Conservation (phyloP, 2,329 filamentous ascomycete genomes). For the Penicillium palitans region DNA sequence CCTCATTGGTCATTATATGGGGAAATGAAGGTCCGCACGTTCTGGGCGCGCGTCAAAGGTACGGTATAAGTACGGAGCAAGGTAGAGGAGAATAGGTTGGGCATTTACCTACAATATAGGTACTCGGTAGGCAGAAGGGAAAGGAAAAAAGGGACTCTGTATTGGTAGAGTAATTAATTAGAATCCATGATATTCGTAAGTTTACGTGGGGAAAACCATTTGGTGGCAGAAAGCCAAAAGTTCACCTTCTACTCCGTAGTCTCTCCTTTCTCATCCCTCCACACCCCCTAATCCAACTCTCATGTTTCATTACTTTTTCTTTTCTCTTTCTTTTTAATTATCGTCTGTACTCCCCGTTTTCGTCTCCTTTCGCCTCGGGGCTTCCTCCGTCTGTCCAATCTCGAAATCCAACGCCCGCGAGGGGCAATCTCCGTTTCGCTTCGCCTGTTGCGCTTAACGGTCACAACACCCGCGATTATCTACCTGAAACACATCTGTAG, state of each 20-base stretch:
- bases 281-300: neutral
- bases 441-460: conserved; percentile 21
- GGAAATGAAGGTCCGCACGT: conserved; percentile 18
- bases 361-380: neutral
- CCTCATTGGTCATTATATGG: conserved; percentile 6
- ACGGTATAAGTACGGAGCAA: neutral
- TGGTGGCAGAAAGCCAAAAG: conserved; percentile 11
- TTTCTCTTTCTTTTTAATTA: conserved; percentile 2
- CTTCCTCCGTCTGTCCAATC: conserved; percentile 8
- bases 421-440: conserved; percentile 22
- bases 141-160: no score
- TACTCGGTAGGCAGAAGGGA: no score
- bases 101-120: neutral
- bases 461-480: conserved; percentile 24
- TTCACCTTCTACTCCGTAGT: neutral
- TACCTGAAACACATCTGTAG: conserved; percentile 23
- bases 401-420: conserved; percentile 21
- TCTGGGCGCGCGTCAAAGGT: conserved; percentile 10
- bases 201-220: conserved; percentile 7
- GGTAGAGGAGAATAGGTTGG: neutral
- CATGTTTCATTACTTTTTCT: conserved; percentile 2
- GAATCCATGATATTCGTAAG: neutral
- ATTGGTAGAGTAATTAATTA: neutral
- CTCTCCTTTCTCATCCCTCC: conserved; percentile 16
- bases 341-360: neutral